Evolutionary conservation across 768 basidiomycete genomes (phyloP).

Genomic region (Pleurotus salmoneostramineus): DNA sequence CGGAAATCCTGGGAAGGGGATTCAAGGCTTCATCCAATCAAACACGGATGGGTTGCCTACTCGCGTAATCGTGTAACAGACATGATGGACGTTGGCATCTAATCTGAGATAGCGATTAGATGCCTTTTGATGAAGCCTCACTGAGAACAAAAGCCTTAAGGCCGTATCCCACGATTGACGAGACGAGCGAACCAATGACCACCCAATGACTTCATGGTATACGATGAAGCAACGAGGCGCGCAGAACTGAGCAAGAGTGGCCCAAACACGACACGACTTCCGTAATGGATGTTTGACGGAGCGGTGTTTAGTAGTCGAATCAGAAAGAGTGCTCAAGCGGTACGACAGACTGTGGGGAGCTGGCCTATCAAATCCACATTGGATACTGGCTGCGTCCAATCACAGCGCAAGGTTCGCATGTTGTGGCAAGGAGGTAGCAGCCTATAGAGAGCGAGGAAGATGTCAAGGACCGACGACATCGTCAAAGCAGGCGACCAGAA

Average conservation of each 20-base stretch:
- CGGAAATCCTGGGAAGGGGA: neutral
- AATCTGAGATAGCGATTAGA: neutral
- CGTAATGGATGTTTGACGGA: neutral
- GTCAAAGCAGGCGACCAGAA: neutral
- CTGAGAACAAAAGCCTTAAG: neutral
- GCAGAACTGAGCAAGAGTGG: neutral
- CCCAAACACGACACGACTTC: neutral
- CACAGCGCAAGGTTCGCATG: neutral
- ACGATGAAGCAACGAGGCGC: neutral
- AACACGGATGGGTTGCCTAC: neutral
- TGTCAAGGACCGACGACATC: neutral
- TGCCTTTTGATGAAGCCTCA: neutral
- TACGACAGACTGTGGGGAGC: conserved; percentile 1
- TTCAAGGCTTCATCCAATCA: no score
- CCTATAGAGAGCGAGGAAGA: neutral
- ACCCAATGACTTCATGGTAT: neutral
- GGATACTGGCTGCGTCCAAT: neutral
- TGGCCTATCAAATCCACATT: neutral
- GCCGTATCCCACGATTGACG: neutral
- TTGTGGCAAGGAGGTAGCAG: neutral
- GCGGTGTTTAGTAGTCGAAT: neutral
- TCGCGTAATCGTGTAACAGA: neutral
- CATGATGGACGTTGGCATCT: neutral
- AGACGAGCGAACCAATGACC: neutral
- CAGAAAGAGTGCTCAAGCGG: neutral